These are phyloP conservation scores for Botryotinia calthae DNA, from an alignment of 2,329 filamentous ascomycete species.

Conservation along the genomic window DNA sequence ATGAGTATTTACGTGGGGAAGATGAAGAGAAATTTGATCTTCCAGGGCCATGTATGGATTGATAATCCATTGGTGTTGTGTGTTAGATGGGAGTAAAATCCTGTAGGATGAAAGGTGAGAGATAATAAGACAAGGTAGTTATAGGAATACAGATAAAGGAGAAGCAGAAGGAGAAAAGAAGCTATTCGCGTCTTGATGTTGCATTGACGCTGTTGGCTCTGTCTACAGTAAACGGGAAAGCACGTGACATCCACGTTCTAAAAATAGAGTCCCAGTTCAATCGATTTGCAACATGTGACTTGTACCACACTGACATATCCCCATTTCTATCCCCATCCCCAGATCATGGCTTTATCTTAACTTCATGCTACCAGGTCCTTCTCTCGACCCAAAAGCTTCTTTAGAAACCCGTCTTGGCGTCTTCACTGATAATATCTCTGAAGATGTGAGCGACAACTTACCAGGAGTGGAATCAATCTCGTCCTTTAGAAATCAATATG, in stretches of 20 bases:
- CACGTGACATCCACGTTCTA: neutral
- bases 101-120: neutral
- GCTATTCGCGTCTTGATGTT: neutral
- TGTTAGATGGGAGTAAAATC: neutral
- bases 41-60: constrained; percentile 58
- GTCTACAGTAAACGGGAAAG: too few species aligned
- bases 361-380: neutral
- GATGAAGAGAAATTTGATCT: constrained; percentile 54
- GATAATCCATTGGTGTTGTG: constrained; percentile 52
- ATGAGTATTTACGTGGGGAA: constrained; percentile 30
- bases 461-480: neutral
- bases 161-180: neutral
- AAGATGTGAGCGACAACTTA: neutral
- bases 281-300: neutral
- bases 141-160: too few species aligned
- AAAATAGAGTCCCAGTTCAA: neutral
- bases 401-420: too few species aligned
- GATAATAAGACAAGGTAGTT: too few species aligned
- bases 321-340: neutral
- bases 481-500: neutral
- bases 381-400: too few species aligned
- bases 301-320: too few species aligned
- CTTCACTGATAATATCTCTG: neutral
- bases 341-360: neutral
- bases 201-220: too few species aligned